Evolutionary conservation across 2,329 filamentous ascomycete species (phyloP), one percentile per base, ranked within the genome.

Genomic region (Ascosphaera pollenicola): DNA sequence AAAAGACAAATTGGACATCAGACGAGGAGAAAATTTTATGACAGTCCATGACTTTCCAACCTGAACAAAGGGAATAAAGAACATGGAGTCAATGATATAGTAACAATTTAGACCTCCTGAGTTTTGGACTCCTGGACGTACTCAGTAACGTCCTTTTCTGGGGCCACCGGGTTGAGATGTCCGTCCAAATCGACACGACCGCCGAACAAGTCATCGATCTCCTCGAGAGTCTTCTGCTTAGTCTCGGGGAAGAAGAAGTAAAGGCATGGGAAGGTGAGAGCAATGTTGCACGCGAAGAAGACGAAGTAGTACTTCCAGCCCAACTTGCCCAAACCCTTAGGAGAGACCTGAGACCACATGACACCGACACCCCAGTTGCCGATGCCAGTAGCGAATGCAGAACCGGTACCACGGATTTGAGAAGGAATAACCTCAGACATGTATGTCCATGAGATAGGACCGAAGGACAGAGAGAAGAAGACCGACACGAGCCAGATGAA

Each of bases 401-500:
- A 59, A n/a, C 60, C 61, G 18, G 56, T 51, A 3, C 59, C 58
- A 35, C 61, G 56, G 28, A 61, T 56, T 8, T 58, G 53, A 0
- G 61, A 55, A 1, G 62, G 61, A 47, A 65, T 64, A 28, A 65
- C 58, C 38, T 65, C 62, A 4, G 56, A 52, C n/a, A 53, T 60
- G 36, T 64, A 63, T 10, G 63, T 54, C 61, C 61, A 65, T 6
- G 56, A 59, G 49, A 69, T 64, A 3, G 69, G 68, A 2, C 70
- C 66, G 55, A 70, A 74, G 1, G 68, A 71, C 35, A 71, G 48
- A 3, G 67, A 70, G 46, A 73, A 75, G 46, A 73, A 65, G 11
- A 66, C 61, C 17, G 68, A 68, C 39, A 73, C 69, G 37, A 64
- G 63, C 50, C 77, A 78, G n/a, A 78, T 53, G 55, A 78, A 77